These are phyloP conservation scores for Camelina neglecta DNA, from an alignment of 345 rosid species.

Conservation along the genomic window DNA sequence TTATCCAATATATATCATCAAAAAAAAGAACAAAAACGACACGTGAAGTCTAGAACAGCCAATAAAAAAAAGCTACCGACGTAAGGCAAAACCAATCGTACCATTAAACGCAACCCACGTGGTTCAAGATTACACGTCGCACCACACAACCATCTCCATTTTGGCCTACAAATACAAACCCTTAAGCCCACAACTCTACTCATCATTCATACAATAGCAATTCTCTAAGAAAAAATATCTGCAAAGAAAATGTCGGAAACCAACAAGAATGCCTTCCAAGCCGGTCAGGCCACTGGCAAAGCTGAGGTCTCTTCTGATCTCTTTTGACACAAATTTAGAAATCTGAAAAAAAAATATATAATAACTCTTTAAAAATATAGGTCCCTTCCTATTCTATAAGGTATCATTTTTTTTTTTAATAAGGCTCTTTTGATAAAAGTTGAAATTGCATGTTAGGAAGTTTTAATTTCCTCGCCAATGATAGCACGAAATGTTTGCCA, in stretches of 20 bases:
- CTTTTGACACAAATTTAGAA: background rate
- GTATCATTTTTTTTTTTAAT: background rate
- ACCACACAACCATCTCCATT: slow-evolving; percentile 1
- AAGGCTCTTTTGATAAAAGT: background rate
- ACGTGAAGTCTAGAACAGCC: slow-evolving; percentile 17
- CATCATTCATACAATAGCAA: background rate
- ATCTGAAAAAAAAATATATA: background rate
- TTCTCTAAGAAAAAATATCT: background rate
- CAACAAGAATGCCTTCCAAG: slow-evolving; percentile 54
- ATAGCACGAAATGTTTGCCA: slow-evolving; percentile 10
- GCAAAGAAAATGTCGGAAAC: slow-evolving; percentile 45
- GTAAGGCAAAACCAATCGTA: slow-evolving; percentile 36
- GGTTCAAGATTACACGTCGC: slow-evolving; percentile 1
- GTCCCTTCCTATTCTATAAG: too few species aligned
- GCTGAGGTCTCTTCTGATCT: slow-evolving; percentile 51
- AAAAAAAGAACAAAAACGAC: background rate
- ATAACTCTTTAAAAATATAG: too few species aligned
- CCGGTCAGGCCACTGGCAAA: slow-evolving; percentile 60
- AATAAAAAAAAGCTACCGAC: slow-evolving; percentile 35
- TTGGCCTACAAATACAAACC: slow-evolving; percentile 29
- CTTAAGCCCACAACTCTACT: background rate
- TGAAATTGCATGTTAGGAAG: too few species aligned
- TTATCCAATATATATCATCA: too few species aligned
- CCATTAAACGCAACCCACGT: slow-evolving; percentile 27
- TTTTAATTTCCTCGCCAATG: background rate